Percentiles rank a stretch among this genome's conserved stretches.
Conservation (phyloP, 2,329 filamentous ascomycete species). For the Zymoseptoria tritici region DNA sequence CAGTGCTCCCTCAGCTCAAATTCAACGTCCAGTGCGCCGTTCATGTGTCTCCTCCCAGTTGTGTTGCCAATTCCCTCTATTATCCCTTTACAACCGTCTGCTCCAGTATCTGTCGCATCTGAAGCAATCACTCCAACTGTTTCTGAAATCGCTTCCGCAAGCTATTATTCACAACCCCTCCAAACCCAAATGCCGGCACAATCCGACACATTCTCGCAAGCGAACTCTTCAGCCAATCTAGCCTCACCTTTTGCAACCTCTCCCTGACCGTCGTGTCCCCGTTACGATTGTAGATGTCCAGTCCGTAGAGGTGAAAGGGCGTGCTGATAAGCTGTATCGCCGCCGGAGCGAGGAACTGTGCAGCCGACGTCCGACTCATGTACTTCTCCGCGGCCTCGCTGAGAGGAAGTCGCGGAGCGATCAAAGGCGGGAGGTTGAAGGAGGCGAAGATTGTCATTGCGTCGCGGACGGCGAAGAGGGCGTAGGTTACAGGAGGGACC, state of each 20-base stretch:
- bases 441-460: constrained; percentile 84
- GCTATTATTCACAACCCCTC: constrained; percentile 75
- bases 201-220: constrained; percentile 75
- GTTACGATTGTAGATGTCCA: constrained; percentile 76
- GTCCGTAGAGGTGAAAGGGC: constrained; percentile 73
- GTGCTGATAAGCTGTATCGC: constrained; percentile 72
- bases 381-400: constrained; percentile 44
- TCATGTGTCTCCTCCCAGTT: neutral
- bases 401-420: constrained; percentile 59
- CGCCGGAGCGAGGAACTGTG: constrained; percentile 76
- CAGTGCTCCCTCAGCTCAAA: neutral
- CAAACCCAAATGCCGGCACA: constrained; percentile 80
- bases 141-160: constrained; percentile 62
- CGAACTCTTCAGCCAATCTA: constrained; percentile 69
- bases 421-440: constrained; percentile 78
- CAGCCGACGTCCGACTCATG: constrained; percentile 44
- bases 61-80: neutral
- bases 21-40: neutral
- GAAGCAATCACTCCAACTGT: constrained; percentile 39
- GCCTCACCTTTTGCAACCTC: constrained; percentile 59
- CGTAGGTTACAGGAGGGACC: constrained; percentile 64
- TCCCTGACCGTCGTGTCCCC: constrained; percentile 46
- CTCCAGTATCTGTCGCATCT: too few species aligned
- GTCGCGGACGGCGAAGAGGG: constrained; percentile 74
- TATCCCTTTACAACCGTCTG: neutral